A percentile compares a stretch with the other conserved stretches of the same genome.
phyloP scores from a whole-genome alignment of 805 yeast species.

The Kodamaea laetipori region DNA sequence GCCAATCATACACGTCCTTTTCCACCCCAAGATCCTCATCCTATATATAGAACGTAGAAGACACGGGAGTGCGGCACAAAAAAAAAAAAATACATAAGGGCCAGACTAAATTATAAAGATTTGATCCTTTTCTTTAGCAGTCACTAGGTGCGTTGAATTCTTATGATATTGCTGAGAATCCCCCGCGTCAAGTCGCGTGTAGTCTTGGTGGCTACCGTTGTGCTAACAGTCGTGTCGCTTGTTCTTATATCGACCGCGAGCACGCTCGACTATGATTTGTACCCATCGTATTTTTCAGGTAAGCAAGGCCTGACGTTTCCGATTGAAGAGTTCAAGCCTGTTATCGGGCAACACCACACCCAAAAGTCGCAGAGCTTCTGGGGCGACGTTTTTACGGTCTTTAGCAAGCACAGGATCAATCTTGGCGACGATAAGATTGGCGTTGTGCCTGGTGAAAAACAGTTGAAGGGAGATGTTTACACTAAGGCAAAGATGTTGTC shows the following conservation, averaged over 20 bases:
- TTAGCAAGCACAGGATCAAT: slow-evolving; percentile 22
- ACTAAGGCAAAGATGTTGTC: slow-evolving; percentile 29
- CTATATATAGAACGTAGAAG: not conserved
- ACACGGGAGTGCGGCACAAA: not conserved
- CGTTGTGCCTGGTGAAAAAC: slow-evolving; percentile 23
- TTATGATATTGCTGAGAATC: slow-evolving; percentile 2
- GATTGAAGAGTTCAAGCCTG: slow-evolving; percentile 9
- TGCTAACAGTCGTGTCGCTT: slow-evolving; percentile 1
- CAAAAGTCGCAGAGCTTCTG: slow-evolving; percentile 29
- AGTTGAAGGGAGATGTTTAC: slow-evolving; percentile 18
- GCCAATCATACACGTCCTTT: too few species aligned
- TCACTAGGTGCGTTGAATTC: too few species aligned
- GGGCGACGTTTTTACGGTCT: slow-evolving; percentile 27
- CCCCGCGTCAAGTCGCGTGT: slow-evolving; percentile 13
- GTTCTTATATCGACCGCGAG: not conserved
- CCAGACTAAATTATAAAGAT: too few species aligned
- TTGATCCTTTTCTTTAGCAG: too few species aligned
- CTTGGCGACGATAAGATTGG: slow-evolving; percentile 19
- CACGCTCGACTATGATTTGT: slow-evolving; percentile 1
- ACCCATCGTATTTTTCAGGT: slow-evolving; percentile 1
- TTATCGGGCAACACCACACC: slow-evolving; percentile 14
- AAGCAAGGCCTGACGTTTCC: not conserved
- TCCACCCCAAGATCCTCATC: not conserved
- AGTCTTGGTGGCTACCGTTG: slow-evolving; percentile 3
- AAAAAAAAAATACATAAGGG: slow-evolving; percentile 1